A percentile compares a stretch with the other conserved stretches of the same genome.
Conservation (phyloP, 106 monocot species). For the Allium sativum region DNA sequence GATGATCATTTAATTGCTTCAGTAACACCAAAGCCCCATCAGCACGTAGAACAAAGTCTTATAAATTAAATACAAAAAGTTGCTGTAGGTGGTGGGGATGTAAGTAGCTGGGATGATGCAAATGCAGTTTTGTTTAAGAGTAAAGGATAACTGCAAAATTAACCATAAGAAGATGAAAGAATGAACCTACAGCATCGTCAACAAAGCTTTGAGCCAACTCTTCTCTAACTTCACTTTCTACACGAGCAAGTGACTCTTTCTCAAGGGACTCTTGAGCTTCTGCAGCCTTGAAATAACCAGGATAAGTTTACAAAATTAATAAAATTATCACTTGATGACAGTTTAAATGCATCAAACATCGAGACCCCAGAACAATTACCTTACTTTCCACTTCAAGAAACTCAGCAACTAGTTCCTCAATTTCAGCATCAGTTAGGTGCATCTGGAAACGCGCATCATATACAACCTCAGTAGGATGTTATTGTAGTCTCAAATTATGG, state of each 20-base stretch:
- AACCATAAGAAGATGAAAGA: conserved; percentile 1
- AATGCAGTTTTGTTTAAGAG: too few species aligned
- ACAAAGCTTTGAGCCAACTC: conserved; percentile 64
- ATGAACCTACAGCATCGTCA: conserved; percentile 58
- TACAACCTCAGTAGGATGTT: conserved; percentile 1
- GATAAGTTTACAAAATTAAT: conserved; percentile 11
- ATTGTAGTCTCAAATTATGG: not conserved
- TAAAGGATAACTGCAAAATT: not conserved
- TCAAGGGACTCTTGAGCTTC: conserved; percentile 96
- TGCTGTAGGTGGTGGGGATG: not conserved
- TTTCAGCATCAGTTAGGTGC: conserved; percentile 59
- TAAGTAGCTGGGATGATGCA: not conserved
- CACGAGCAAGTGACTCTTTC: conserved; percentile 62
- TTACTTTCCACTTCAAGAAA: conserved; percentile 87
- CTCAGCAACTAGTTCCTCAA: conserved; percentile 78
- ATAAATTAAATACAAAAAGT: too few species aligned
- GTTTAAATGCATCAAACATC: conserved; percentile 2
- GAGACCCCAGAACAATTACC: conserved; percentile 27
- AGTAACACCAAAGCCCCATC: not conserved
- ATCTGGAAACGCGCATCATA: conserved; percentile 24
- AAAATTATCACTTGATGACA: not conserved
- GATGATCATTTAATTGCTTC: too few species aligned
- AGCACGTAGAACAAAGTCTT: not conserved
- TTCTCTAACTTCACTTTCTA: conserved; percentile 77
- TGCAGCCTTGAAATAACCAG: conserved; percentile 65